Base-by-base conservation (phyloP, 192 early-diverging fungal genomes). In the Backusella morwellensis region DNA sequence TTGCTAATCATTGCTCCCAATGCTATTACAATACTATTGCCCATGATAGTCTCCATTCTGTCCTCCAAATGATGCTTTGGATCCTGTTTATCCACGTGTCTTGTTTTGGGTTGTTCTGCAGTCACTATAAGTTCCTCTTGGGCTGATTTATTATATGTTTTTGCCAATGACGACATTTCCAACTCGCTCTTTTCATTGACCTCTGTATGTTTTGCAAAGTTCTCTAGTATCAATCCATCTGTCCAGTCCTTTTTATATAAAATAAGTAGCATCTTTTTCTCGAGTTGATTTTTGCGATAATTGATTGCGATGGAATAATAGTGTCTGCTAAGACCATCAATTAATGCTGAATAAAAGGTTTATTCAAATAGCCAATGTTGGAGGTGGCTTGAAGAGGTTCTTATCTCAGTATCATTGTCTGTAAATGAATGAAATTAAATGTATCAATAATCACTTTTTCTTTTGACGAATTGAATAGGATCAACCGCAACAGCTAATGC, bases 401-500 rank as follows among this genome's bases (percentile, higher is more conserved):
- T 80, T 97, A 92, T 32, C 92, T 92, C 5, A 92, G 85, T 87
- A 96, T 92, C 1, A 91, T 81, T 6, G 89, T 88, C 77, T 97
- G 93, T 47, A 95, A 91, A 81, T 97, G 94, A 78, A 99, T 99
- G n/a, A 96, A 84, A 38, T 97, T 92, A 90, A 99, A 99, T 42
- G 97, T 97, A 84, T 99, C 98, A 85, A 99, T 99, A 2, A 99
- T 97, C 1, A 99, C 98, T 81, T 99, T 99, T 75, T 97, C 98
- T 77, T 98, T 98, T 32, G 71, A 99, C 98, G 17, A 96, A 98
- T 81, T 99, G 98, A 80, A 99, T 99, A 4, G 97, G 98, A 83
- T 99, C 98, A 34, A 99, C 91, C 0, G 99, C 98, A 35, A 99
- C 97, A 56, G 98, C 97, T 11, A 99, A 97, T 23, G 98, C 92